Evolutionary conservation across 2,329 filamentous ascomycete species (phyloP).

Genomic region (Emydomyces testavorans): DNA sequence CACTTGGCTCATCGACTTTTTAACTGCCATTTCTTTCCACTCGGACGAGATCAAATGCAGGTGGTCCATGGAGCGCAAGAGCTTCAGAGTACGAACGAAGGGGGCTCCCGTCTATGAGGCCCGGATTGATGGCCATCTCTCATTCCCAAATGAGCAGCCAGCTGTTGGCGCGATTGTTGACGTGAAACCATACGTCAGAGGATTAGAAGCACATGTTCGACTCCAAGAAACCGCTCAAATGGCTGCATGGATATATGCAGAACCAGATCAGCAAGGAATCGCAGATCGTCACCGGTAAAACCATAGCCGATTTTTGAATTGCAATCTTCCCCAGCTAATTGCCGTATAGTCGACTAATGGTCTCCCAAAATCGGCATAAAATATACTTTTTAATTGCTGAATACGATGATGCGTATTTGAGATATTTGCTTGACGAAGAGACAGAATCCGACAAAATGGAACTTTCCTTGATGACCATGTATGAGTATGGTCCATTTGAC

Average conservation of each 20-base stretch:
- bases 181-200: background rate
- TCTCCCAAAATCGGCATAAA: background rate
- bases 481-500: too few relatives aligned
- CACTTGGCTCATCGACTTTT: too few relatives aligned
- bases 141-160: background rate
- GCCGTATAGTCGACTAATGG: too few relatives aligned
- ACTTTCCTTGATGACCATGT: background rate
- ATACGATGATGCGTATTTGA: background rate
- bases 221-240: conserved; percentile 7
- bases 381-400: background rate
- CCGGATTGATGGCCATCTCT: background rate
- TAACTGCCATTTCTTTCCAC: too few relatives aligned
- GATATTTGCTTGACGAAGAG: background rate
- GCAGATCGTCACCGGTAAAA: too few relatives aligned
- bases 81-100: background rate
- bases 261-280: background rate
- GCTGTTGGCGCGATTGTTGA: background rate
- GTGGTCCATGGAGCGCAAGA: background rate
- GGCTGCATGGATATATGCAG: conserved; percentile 8
- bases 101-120: background rate
- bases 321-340: too few relatives aligned
- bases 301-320: too few relatives aligned
- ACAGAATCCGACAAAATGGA: background rate
- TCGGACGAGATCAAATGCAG: background rate
- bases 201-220: background rate